These are phyloP conservation scores for Thalia dealbata DNA, from an alignment of 176 grass and related monocot genomes.

Conservation along the genomic window DNA sequence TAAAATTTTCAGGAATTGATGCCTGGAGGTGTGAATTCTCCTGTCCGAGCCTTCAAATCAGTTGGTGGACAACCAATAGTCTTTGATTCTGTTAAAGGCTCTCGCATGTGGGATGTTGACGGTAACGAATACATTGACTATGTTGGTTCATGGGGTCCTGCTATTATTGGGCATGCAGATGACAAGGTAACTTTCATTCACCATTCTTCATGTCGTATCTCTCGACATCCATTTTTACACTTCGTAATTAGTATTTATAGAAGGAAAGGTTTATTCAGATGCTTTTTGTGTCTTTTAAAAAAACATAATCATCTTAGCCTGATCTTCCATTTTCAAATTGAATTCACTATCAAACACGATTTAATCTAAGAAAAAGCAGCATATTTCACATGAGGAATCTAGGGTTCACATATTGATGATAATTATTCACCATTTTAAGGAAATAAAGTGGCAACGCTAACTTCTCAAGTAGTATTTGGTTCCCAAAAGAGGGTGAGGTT, in stretches of 20 bases:
- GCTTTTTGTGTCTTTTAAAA: not conserved
- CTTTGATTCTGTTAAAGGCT: slow-evolving; percentile 96
- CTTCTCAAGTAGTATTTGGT: not conserved
- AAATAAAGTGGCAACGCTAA: not conserved
- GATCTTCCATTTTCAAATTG: not conserved
- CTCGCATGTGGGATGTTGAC: slow-evolving; percentile 95
- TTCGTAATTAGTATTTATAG: not conserved
- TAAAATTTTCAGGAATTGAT: slow-evolving; percentile 58
- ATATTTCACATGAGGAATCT: not conserved
- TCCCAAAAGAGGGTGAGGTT: not conserved
- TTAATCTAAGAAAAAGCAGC: not conserved
- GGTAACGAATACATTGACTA: slow-evolving; percentile 98
- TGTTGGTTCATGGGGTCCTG: slow-evolving; percentile 98
- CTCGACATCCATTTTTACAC: not conserved
- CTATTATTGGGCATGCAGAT: slow-evolving; percentile 95
- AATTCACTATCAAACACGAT: not conserved
- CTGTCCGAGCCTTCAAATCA: slow-evolving; percentile 95
- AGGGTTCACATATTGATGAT: not conserved
- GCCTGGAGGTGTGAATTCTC: slow-evolving; percentile 97
- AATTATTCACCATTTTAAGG: not conserved
- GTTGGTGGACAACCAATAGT: slow-evolving; percentile 89
- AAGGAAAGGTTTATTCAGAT: not conserved
- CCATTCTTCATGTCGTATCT: not conserved
- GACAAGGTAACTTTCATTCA: slow-evolving; percentile 41
- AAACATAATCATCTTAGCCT: not conserved